These are phyloP conservation scores for Zopfia rhizophila DNA, from an alignment of 2,329 filamentous ascomycete species.

Conservation along the genomic window DNA sequence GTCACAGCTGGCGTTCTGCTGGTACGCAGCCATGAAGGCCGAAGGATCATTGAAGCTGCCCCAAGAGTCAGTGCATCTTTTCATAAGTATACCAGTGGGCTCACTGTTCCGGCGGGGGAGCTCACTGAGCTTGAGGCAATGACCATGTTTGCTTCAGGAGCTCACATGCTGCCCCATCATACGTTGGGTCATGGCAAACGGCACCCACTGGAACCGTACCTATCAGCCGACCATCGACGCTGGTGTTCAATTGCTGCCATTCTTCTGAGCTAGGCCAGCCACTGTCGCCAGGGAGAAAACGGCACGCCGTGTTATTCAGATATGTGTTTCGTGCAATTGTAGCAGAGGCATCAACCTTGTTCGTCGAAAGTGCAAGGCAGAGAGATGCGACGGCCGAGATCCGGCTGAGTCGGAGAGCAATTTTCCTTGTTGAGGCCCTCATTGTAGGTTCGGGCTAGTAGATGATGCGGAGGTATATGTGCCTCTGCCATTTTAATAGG, in stretches of 20 bases:
- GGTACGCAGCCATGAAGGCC: slow-evolving; percentile 29
- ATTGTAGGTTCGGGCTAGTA: no score
- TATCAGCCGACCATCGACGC: slow-evolving; percentile 43
- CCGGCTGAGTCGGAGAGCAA: no score
- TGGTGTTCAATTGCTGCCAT: slow-evolving; percentile 42
- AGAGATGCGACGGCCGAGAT: no score
- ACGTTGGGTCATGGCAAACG: slow-evolving; percentile 36
- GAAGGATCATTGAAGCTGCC: slow-evolving; percentile 18
- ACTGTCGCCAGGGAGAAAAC: slow-evolving; percentile 31
- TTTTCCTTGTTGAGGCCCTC: no score
- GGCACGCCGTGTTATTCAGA: slow-evolving; percentile 6
- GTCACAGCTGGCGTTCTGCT: slow-evolving; percentile 28
- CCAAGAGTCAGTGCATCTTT: slow-evolving; percentile 6
- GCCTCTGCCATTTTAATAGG: no score
- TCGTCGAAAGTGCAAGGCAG: no score
- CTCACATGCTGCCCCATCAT: slow-evolving; percentile 10
- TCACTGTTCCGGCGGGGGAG: neutral
- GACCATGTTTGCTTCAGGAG: slow-evolving; percentile 2
- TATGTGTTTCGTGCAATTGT: no score
- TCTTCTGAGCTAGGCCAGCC: slow-evolving; percentile 39
- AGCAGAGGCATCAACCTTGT: no score
- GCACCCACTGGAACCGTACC: slow-evolving; percentile 44
- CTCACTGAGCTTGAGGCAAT: slow-evolving; percentile 8
- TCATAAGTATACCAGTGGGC: neutral
- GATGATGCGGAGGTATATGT: no score